Percentiles rank a stretch among this genome's conserved stretches.
These are phyloP conservation scores for Aspergillus felis DNA, from an alignment of 2,329 filamentous ascomycete genomes.

Conservation along the genomic window DNA sequence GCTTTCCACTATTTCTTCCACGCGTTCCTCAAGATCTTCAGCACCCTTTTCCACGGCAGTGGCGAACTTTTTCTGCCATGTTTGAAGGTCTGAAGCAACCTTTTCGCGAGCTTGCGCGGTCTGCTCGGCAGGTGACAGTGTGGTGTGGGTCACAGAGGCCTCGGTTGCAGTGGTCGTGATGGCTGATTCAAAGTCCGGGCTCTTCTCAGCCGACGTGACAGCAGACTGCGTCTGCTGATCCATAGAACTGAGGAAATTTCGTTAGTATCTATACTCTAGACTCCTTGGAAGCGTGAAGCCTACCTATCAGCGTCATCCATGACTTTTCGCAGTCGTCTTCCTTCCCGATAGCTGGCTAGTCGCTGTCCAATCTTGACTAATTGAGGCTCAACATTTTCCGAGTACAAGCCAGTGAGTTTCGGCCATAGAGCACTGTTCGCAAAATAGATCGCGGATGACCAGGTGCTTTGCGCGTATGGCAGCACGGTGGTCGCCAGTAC, in stretches of 20 bases:
- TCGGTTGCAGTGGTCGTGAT: conserved; percentile 25
- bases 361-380: conserved; percentile 87
- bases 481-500: conserved; percentile 67
- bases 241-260: conserved; percentile 13
- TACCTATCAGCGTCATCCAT: conserved; percentile 53
- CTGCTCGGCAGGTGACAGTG: conserved; percentile 44
- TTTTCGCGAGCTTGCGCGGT: conserved; percentile 51
- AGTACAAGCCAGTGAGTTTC: conserved; percentile 72
- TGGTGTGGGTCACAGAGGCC: conserved; percentile 22
- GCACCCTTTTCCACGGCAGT: conserved; percentile 78
- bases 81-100: conserved; percentile 72
- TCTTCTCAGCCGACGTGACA: conserved; percentile 15
- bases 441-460: conserved; percentile 66
- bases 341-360: conserved; percentile 62
- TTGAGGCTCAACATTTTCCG: conserved; percentile 92
- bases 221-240: conserved; percentile 21
- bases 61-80: conserved; percentile 86
- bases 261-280: conserved; percentile 6
- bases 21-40: conserved; percentile 61
- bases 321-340: conserved; percentile 58
- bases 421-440: conserved; percentile 77
- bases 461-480: conserved; percentile 67
- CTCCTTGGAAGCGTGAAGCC: conserved; percentile 2
- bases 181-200: conserved; percentile 14
- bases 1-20: conserved; percentile 67